These are phyloP conservation scores for Yamadazyma sp. DNA, from an alignment of 1,139 yeast species.

Conservation along the genomic window DNA sequence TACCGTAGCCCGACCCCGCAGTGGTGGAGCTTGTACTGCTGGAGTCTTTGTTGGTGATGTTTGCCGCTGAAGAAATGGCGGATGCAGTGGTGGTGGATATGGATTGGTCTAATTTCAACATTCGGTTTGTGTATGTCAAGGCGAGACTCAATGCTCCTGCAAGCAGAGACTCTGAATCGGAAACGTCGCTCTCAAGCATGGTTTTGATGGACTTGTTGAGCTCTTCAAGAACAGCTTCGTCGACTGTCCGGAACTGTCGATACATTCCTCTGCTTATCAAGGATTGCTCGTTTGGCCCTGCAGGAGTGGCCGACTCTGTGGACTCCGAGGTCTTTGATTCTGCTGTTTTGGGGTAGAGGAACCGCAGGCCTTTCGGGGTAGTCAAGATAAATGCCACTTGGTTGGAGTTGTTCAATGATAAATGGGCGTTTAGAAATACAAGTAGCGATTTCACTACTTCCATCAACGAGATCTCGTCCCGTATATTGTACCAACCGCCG, in stretches of 20 bases:
- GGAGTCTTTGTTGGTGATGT: conserved; percentile 18
- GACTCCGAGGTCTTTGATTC: conserved; percentile 20
- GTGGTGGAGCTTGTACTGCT: conserved; percentile 10
- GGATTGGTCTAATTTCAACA: conserved; percentile 52
- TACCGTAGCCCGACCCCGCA: conserved; percentile 19
- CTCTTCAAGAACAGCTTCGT: conserved; percentile 70
- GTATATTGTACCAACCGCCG: conserved; percentile 64
- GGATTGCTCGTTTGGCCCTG: neutral
- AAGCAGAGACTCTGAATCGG: conserved; percentile 41
- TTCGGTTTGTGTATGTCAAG: conserved; percentile 74
- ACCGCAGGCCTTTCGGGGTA: conserved; percentile 67
- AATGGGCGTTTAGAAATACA: conserved; percentile 80
- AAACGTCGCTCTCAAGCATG: conserved; percentile 20
- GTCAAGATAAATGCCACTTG: conserved; percentile 82
- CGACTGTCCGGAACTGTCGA: conserved; percentile 80
- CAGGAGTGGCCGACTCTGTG: neutral
- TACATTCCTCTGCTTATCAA: conserved; percentile 58
- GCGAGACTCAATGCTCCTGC: conserved; percentile 82
- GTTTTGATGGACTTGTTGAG: conserved; percentile 49
- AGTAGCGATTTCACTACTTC: conserved; percentile 61
- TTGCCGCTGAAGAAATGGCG: conserved; percentile 44
- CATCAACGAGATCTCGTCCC: conserved; percentile 45
- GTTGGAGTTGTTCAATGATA: conserved; percentile 82
- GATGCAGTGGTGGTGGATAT: conserved; percentile 49
- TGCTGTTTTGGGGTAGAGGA: conserved; percentile 58